Evolutionary conservation across 441 rosid species (phyloP).

Genomic region (Hura crepitans): DNA sequence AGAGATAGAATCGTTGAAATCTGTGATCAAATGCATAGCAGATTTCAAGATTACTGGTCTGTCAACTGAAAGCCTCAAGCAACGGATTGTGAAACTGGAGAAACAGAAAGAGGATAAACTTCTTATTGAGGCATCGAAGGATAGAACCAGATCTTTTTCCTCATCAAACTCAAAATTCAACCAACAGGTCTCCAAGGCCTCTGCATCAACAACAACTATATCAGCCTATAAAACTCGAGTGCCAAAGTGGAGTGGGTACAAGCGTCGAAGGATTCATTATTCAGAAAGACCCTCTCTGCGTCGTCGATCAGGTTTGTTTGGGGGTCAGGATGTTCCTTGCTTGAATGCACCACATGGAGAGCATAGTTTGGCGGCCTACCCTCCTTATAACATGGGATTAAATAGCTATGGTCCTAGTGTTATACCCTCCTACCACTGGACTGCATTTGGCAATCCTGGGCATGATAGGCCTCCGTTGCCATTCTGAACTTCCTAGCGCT

Average conservation of each 20-base stretch:
- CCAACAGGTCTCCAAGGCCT: not conserved
- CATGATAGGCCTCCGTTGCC: not conserved
- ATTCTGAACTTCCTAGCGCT: not conserved
- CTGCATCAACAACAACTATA: not conserved
- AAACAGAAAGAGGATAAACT: constrained; percentile 9
- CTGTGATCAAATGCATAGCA: constrained; percentile 25
- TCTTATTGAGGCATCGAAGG: not conserved
- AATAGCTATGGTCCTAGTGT: not conserved
- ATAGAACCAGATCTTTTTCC: not conserved
- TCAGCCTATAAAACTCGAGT: not conserved
- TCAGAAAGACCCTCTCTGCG: not conserved
- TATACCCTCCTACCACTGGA: constrained; percentile 1
- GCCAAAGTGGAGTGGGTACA: not conserved
- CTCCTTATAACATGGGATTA: not conserved
- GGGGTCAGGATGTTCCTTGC: not conserved
- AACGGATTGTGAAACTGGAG: constrained; percentile 20
- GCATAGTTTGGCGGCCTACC: constrained; percentile 12
- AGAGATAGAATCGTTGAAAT: constrained; percentile 22
- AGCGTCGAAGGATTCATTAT: constrained; percentile 17
- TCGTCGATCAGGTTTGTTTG: not conserved
- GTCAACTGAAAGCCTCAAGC: constrained; percentile 12
- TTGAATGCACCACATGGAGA: not conserved
- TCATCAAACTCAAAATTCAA: not conserved
- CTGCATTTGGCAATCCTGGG: not conserved
- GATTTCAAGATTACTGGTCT: constrained; percentile 25